phyloP scores from a whole-genome alignment of 257 asterid species.

The Ligustrum vulgare region DNA sequence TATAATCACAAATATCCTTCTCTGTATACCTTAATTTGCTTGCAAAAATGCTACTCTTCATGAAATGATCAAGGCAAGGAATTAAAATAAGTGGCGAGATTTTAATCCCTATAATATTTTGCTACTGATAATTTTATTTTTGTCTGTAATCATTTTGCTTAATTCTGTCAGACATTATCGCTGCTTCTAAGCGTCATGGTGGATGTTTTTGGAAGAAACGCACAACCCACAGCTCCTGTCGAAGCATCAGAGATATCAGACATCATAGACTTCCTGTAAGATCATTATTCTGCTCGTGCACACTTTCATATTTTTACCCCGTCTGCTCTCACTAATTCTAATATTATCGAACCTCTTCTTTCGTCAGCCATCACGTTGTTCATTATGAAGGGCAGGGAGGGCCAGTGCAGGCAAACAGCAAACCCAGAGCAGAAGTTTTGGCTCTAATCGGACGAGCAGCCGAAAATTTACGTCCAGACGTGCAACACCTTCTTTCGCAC shows the following conservation, averaged over 20 bases:
- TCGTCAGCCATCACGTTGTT: conserved; percentile 71
- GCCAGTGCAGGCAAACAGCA: conserved; percentile 83
- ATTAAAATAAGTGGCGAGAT: background rate
- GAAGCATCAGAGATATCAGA: conserved; percentile 89
- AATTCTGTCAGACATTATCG: conserved; percentile 54
- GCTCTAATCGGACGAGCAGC: conserved; percentile 77
- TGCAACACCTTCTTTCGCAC: conserved; percentile 84
- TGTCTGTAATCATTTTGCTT: background rate
- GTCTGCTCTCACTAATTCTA: background rate
- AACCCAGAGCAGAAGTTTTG: conserved; percentile 75
- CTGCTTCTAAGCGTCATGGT: conserved; percentile 67
- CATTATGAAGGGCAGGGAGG: conserved; percentile 97
- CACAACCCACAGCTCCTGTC: conserved; percentile 60
- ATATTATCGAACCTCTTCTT: background rate
- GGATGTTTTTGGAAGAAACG: conserved; percentile 92
- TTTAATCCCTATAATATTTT: background rate
- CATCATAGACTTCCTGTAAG: conserved; percentile 86
- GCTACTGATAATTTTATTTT: background rate
- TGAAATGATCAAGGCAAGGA: background rate
- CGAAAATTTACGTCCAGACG: conserved; percentile 79
- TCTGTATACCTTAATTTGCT: background rate
- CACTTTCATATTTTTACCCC: background rate
- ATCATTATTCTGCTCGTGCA: background rate
- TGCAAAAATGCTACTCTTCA: too few species aligned
- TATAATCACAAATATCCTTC: background rate